These are phyloP conservation scores for Chaetomiaceae sp. DNA, from an alignment of 2,329 filamentous ascomycete genomes.

Conservation along the genomic window DNA sequence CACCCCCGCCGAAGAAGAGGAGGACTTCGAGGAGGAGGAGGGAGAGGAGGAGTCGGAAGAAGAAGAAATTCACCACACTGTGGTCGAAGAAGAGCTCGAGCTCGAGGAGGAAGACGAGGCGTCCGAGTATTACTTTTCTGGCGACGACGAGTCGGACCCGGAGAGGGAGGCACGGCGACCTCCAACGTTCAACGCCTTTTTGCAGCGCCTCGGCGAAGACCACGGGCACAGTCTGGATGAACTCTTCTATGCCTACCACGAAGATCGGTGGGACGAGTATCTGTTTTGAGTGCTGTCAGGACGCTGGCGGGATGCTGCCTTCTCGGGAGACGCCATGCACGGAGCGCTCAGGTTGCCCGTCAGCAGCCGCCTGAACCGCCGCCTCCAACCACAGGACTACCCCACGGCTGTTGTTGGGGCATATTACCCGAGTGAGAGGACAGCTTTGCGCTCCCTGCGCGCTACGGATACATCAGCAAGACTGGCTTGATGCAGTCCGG, in stretches of 20 bases:
- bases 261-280: slow-evolving; percentile 30
- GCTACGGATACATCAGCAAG: too few species aligned
- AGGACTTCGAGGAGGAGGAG: slow-evolving; percentile 16
- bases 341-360: too few species aligned
- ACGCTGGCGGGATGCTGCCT: too few species aligned
- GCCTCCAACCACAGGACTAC: too few species aligned
- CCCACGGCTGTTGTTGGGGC: too few species aligned
- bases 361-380: too few species aligned
- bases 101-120: slow-evolving; percentile 28
- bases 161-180: slow-evolving; percentile 26
- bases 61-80: slow-evolving; percentile 6
- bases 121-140: slow-evolving; percentile 28
- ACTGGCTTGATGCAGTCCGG: too few species aligned
- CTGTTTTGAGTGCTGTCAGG: slow-evolving; percentile 20
- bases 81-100: slow-evolving; percentile 22
- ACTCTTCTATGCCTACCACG: slow-evolving; percentile 27
- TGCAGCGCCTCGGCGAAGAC: slow-evolving; percentile 25
- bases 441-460: too few species aligned
- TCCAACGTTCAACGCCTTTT: slow-evolving; percentile 25
- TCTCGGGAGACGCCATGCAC: neutral
- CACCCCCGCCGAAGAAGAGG: slow-evolving; percentile 15
- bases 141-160: slow-evolving; percentile 26
- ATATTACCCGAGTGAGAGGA: too few species aligned
- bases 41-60: slow-evolving; percentile 10
- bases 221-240: slow-evolving; percentile 27